phyloP scores from a whole-genome alignment of 805 yeast genomes.

The Cyberlindnera lachancei region DNA sequence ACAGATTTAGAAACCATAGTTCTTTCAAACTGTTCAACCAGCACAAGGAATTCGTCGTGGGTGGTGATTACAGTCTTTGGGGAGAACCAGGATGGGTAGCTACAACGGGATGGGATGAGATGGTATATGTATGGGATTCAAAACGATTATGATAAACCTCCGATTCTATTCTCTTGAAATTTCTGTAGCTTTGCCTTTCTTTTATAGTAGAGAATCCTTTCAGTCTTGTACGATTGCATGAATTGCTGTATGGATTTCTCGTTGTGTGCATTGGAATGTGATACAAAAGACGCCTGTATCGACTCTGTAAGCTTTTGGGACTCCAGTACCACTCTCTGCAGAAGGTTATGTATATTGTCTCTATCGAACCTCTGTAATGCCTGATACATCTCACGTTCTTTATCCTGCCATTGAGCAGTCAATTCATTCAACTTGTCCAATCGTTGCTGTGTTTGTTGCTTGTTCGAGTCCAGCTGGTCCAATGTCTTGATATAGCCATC shows the following conservation, averaged over 20 bases:
- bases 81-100: slow-evolving; percentile 95
- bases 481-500: slow-evolving; percentile 21
- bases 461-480: slow-evolving; percentile 23
- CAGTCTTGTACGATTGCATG: slow-evolving; percentile 32
- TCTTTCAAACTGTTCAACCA: slow-evolving; percentile 52
- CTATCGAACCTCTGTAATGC: slow-evolving; percentile 30
- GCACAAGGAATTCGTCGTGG: slow-evolving; percentile 87
- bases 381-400: slow-evolving; percentile 27
- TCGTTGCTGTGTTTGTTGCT: slow-evolving; percentile 13
- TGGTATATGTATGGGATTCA: slow-evolving; percentile 84
- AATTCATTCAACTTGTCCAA: slow-evolving; percentile 5
- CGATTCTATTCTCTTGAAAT: slow-evolving; percentile 28
- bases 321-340: slow-evolving; percentile 25
- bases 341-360: slow-evolving; percentile 24
- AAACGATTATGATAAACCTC: slow-evolving; percentile 29
- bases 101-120: slow-evolving; percentile 95
- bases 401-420: slow-evolving; percentile 28
- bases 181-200: slow-evolving; percentile 40
- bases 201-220: slow-evolving; percentile 36
- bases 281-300: slow-evolving; percentile 26
- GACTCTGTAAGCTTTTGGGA: slow-evolving; percentile 27
- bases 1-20: slow-evolving; percentile 36
- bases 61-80: slow-evolving; percentile 95
- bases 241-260: slow-evolving; percentile 29
- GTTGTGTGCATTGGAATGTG: slow-evolving; percentile 18